phyloP scores from a whole-genome alignment of 2,329 filamentous ascomycete genomes.

The Cladosporium velox region DNA sequence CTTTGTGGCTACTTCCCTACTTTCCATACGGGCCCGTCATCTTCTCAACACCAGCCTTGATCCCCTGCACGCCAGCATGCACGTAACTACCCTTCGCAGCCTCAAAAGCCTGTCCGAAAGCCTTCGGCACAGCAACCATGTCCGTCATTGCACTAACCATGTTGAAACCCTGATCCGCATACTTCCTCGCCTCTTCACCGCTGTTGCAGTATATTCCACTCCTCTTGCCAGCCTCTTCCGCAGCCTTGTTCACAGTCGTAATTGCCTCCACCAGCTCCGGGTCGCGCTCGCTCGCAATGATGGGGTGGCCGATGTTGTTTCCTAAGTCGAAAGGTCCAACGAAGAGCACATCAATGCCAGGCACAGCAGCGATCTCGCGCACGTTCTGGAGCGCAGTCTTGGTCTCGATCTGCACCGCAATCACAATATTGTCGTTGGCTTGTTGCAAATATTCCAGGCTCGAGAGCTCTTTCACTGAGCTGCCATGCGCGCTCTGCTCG shows the following conservation, averaged over 20 bases:
- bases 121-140: constrained; percentile 33
- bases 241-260: constrained; percentile 52
- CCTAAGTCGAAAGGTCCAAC: constrained; percentile 60
- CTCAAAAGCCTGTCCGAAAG: constrained; percentile 33
- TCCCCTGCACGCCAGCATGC: constrained; percentile 30
- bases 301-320: constrained; percentile 59
- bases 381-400: constrained; percentile 43
- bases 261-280: constrained; percentile 56
- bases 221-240: constrained; percentile 55
- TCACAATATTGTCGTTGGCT: constrained; percentile 56
- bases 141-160: constrained; percentile 49
- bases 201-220: constrained; percentile 57
- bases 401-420: constrained; percentile 53
- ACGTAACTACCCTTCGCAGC: constrained; percentile 30
- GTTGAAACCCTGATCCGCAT: constrained; percentile 57
- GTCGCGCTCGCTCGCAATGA: constrained; percentile 49
- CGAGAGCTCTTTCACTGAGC: constrained; percentile 30
- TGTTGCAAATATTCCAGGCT: constrained; percentile 53
- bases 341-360: constrained; percentile 56
- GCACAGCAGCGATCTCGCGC: constrained; percentile 54
- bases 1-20: not conserved
- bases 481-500: constrained; percentile 14
- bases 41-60: constrained; percentile 28
- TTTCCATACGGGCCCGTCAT: constrained; percentile 25
- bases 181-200: constrained; percentile 54